phyloP scores from a whole-genome alignment of 2,329 filamentous ascomycete species.

The Botryotinia convoluta region DNA sequence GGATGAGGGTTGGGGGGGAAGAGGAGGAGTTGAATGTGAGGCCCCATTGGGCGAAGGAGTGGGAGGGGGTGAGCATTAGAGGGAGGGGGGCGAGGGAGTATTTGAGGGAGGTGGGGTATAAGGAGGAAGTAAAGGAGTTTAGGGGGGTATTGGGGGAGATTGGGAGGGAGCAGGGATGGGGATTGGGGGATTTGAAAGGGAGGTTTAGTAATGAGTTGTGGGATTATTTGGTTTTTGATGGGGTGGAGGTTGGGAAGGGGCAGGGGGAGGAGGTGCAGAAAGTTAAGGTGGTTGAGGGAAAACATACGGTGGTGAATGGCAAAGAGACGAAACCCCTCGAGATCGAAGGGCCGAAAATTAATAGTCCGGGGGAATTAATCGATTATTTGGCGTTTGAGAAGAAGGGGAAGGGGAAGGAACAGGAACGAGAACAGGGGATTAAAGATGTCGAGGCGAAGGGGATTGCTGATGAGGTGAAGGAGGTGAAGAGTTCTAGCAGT shows the following conservation, averaged over 20 bases:
- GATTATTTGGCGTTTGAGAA: not conserved
- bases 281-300: not conserved
- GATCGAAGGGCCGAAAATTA: not conserved
- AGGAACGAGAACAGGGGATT: not conserved
- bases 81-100: not conserved
- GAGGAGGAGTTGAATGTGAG: slow-evolving; percentile 30
- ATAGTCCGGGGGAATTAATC: not conserved
- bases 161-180: slow-evolving; percentile 42
- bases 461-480: not conserved
- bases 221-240: slow-evolving; percentile 31
- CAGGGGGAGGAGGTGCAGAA: not conserved
- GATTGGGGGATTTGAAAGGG: slow-evolving; percentile 39
- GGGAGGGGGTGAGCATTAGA: slow-evolving; percentile 24
- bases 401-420: not conserved
- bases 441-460: not conserved
- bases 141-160: slow-evolving; percentile 36
- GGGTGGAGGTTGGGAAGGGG: not conserved
- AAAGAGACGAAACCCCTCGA: not conserved
- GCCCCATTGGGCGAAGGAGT: slow-evolving; percentile 49
- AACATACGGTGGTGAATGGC: not conserved
- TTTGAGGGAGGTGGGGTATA: not conserved
- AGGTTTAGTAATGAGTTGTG: slow-evolving; percentile 44
- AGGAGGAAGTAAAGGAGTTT: not conserved
- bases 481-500: not conserved
- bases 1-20: slow-evolving; percentile 20